Base-by-base conservation (phyloP, 192 early-diverging fungal species). In the Diversispora epigaea region DNA sequence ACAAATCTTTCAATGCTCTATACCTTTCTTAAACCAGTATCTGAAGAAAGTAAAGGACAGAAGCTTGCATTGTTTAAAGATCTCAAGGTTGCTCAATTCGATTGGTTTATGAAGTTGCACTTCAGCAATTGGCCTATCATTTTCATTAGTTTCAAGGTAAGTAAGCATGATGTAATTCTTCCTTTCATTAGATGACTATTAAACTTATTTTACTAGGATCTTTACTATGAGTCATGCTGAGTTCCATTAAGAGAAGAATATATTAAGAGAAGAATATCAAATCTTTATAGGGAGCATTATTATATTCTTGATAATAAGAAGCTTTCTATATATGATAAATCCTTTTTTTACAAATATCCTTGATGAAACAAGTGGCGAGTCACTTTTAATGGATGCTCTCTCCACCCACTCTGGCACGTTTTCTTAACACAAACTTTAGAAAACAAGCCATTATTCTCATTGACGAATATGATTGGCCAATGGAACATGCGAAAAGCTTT, bases 1-100 rank as follows among this genome's bases (percentile, higher is more conserved):
- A 62, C 73, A 39, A 75, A 75, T 11, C 60, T 75, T 11, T 75
- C 63, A 2, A 75, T 75, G 73, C 73, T 75, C 8, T n/a, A 44
- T 54, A 63, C 73, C 14, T 75, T 75, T 19, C 61, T 75, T 43
- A 21, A 32, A 61, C 54, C 39, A n/a, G 4, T n/a, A n/a, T 45
- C 60, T 45, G 57, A 58, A 44, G 3, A 65, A 63, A 62, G 43
- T 3, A 50, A 40, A 50, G 73, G 22, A 7, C 3, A 71, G n/a
- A 58, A 22, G 46, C 54, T 55, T 49, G 22, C 6, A 10, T 60
- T 45, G 21, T 74, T 65, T 63, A 55, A 74, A 50, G 40, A 63
- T 40, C 72, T 74, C 15, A 74, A 40, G 17, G 17, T 75, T 65
- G 4, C 61, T 52, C 0, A 41, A 61, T 75, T 50, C 63, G 45